Evolutionary conservation across 225 moss, liverwort and hornwort genomes (phyloP), one percentile per base, ranked within the genome.

Genomic region (Thuidium tamariscinum): DNA sequence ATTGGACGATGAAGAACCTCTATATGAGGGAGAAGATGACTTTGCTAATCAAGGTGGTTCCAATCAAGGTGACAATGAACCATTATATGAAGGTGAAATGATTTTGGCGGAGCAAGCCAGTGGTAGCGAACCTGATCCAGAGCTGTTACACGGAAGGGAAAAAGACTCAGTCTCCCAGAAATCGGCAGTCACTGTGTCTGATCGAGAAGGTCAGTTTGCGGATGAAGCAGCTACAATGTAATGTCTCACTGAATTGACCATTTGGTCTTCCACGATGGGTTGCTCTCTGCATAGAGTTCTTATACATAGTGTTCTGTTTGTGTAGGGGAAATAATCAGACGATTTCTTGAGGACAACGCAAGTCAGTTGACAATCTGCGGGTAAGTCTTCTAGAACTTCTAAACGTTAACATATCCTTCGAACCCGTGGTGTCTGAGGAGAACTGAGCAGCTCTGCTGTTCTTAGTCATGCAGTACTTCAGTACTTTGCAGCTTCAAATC

Each of bases 331-430:
- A 93, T 92, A 56, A 97, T 99, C 74, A 93, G 94, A 81, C 93
- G 89, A 81, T 99, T 99, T 90, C 91, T 99, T 87, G 92, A 90
- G 57, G 94, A 89, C 85, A 95, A 95, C 74, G 97, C 97, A 41
- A 99, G 96, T 90, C 99, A 99, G 82, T 90, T 99, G 90, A 99
- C 99, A 59, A 95, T 95, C 77, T 94, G 92, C 90, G 99, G 99
- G 99, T 97, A 91, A 86, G 89, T 92, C 89, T 48, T 82, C 60
- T 54, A 17, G 16, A 80, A 74, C 13, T 27, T 82, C 13, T 80
- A 49, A 85, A 54, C 30, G 37, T 46, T 21, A 62, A 29, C 67
- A 67, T 83, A 44, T 86, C 36, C 36, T 54, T 87, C 46, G 42
- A 88, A 39, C 34, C n/a, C 84, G 80, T 84, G 46, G 71, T 78